phyloP scores from a whole-genome alignment of 73 alveolate species.

The Uronychia setigera region DNA sequence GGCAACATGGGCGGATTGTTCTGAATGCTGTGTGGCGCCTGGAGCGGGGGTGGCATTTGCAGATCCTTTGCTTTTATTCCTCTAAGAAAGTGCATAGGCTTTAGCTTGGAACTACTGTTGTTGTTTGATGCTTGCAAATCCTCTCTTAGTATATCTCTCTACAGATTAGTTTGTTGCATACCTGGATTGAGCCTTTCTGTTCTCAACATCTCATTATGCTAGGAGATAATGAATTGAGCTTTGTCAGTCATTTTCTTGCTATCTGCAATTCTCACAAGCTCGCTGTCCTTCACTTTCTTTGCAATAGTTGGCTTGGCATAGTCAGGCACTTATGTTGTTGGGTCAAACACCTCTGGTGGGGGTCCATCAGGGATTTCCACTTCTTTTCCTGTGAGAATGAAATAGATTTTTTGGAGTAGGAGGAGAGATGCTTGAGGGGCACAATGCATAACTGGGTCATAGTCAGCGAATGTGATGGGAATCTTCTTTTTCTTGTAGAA shows the following conservation, averaged over 20 bases:
- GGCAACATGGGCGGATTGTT: not conserved
- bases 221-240: conserved; percentile 39
- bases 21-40: not conserved
- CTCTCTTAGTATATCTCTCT: conserved; percentile 25
- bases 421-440: conserved; percentile 77
- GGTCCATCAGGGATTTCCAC: conserved; percentile 13
- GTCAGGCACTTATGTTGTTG: conserved; percentile 36
- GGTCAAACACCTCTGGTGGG: conserved; percentile 15
- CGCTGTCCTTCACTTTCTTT: conserved; percentile 51
- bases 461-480: conserved; percentile 49
- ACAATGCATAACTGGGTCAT: conserved; percentile 75
- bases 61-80: conserved; percentile 2
- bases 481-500: conserved; percentile 69
- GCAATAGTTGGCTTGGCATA: conserved; percentile 64
- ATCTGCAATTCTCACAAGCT: conserved; percentile 53
- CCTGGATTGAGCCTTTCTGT: conserved; percentile 58
- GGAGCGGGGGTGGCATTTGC: not conserved
- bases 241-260: conserved; percentile 9
- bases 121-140: conserved; percentile 39
- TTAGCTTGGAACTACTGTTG: conserved; percentile 33
- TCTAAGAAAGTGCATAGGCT: conserved; percentile 23
- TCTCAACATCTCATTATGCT: conserved; percentile 54
- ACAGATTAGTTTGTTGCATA: conserved; percentile 45
- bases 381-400: conserved; percentile 61
- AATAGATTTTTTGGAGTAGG: conserved; percentile 56